A percentile compares a stretch with the other conserved stretches of the same genome.
phyloP scores from a whole-genome alignment of 257 asterid species.

The Oldenlandia corymbosa region DNA sequence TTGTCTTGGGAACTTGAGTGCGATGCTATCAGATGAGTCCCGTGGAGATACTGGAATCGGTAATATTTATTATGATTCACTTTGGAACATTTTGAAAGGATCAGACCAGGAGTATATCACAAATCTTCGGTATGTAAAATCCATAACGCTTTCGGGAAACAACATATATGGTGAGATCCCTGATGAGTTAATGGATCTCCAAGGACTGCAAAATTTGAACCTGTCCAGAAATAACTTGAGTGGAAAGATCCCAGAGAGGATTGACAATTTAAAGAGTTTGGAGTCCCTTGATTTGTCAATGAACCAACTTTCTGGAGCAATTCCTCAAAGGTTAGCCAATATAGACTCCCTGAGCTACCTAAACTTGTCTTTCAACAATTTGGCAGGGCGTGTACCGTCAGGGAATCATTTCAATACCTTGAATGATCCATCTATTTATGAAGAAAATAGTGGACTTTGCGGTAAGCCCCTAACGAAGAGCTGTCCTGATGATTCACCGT shows the following conservation, averaged over 20 bases:
- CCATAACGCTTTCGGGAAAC: conserved; percentile 20
- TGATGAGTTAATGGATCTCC: conserved; percentile 1
- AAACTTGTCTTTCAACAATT: too few relatives aligned
- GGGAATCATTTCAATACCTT: conserved; percentile 17
- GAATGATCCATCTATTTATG: neutral
- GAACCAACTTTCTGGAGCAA: conserved; percentile 19
- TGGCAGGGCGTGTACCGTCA: conserved; percentile 22
- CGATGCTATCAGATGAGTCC: conserved; percentile 20
- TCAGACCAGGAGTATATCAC: conserved; percentile 9
- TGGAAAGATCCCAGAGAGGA: conserved; percentile 23
- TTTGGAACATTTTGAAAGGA: conserved; percentile 6
- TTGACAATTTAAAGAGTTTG: conserved; percentile 18
- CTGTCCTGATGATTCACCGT: neutral
- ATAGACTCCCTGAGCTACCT: too few relatives aligned
- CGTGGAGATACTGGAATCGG: neutral
- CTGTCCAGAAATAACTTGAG: conserved; percentile 22
- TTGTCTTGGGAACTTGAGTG: conserved; percentile 21
- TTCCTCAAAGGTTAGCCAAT: too few relatives aligned
- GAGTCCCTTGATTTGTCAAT: conserved; percentile 28
- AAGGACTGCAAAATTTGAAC: conserved; percentile 6
- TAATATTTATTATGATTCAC: conserved; percentile 2
- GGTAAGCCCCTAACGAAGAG: neutral
- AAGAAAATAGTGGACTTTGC: neutral
- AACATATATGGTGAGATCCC: conserved; percentile 13
- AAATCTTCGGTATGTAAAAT: conserved; percentile 1